Percentiles rank a stretch among this genome's conserved stretches.
phyloP scores from a whole-genome alignment of 1,284 basidiomycete genomes.

The Singerocomus inundabilis region DNA sequence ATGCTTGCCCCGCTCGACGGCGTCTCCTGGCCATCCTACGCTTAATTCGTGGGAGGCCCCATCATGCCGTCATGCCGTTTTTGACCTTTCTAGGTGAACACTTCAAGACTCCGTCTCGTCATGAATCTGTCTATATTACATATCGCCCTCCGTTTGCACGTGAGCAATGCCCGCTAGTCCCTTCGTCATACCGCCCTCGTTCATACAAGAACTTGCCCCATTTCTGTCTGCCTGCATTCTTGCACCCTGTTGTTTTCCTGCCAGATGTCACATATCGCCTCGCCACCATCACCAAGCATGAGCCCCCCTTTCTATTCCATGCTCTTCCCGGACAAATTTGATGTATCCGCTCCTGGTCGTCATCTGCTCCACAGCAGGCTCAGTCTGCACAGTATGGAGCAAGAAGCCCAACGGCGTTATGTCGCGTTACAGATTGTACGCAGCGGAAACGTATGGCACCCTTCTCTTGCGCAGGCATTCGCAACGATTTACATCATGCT shows the following conservation, averaged over 20 bases:
- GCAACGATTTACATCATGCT: slow-evolving; percentile 63
- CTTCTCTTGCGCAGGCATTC: slow-evolving; percentile 44
- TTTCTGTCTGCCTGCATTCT: slow-evolving; percentile 2
- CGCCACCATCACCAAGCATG: slow-evolving; percentile 17
- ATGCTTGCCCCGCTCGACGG: slow-evolving; percentile 13
- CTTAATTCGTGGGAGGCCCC: slow-evolving; percentile 28
- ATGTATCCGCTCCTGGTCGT: slow-evolving; percentile 39
- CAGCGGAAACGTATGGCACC: slow-evolving; percentile 33
- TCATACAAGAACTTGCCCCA: slow-evolving; percentile 37
- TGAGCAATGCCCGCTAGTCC: slow-evolving; percentile 28
- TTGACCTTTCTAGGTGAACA: slow-evolving; percentile 25
- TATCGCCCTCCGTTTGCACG: slow-evolving; percentile 18
- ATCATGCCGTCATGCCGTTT: slow-evolving; percentile 31
- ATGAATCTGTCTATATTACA: slow-evolving; percentile 29
- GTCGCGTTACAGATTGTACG: slow-evolving; percentile 43
- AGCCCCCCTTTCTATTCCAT: slow-evolving; percentile 37
- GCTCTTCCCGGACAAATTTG: slow-evolving; percentile 41
- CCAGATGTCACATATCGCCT: slow-evolving; percentile 32
- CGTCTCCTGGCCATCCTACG: slow-evolving; percentile 14
- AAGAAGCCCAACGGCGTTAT: slow-evolving; percentile 44
- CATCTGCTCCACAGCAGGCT: slow-evolving; percentile 29
- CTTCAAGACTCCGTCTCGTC: slow-evolving; percentile 29
- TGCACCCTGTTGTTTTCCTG: slow-evolving; percentile 26
- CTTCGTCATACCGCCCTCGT: slow-evolving; percentile 32
- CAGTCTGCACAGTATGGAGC: slow-evolving; percentile 27